A percentile compares a stretch with the other conserved stretches of the same genome.
Conservation (phyloP, 2,329 filamentous ascomycete genomes). For the Ceratocystis smalleyi region DNA sequence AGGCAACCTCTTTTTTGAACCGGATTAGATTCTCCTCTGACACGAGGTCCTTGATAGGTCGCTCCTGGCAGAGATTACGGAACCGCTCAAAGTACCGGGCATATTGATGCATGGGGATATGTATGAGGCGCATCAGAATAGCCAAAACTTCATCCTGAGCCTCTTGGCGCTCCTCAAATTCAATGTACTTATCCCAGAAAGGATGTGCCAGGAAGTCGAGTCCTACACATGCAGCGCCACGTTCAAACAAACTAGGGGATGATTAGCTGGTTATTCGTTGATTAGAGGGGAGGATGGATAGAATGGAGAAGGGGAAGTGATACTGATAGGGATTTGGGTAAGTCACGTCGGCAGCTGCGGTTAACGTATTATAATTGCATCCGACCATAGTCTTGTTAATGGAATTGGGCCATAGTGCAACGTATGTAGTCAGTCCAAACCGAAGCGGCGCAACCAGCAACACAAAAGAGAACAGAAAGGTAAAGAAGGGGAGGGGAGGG, state of each 20-base stretch:
- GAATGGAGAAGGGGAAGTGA: constrained; percentile 21
- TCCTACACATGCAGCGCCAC: constrained; percentile 68
- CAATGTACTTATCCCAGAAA: constrained; percentile 98
- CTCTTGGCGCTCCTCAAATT: constrained; percentile 86
- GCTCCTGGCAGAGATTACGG: constrained; percentile 55
- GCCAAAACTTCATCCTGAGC: constrained; percentile 70
- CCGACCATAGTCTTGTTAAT: neutral
- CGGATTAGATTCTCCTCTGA: constrained; percentile 50
- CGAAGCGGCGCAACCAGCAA: neutral
- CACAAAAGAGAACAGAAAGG: constrained; percentile 20
- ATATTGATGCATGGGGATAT: constrained; percentile 92
- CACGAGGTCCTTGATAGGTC: constrained; percentile 58
- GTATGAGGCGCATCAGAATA: constrained; percentile 66
- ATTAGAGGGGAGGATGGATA: constrained; percentile 21
- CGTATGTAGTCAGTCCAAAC: constrained; percentile 13
- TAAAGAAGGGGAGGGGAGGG: constrained; percentile 18
- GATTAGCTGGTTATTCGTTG: constrained; percentile 1
- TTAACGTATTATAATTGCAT: constrained; percentile 10
- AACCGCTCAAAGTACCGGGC: constrained; percentile 88
- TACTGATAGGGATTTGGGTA: constrained; percentile 15
- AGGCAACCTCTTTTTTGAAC: constrained; percentile 57
- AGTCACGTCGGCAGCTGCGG: constrained; percentile 10
- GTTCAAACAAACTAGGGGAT: constrained; percentile 71
- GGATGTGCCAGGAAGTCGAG: constrained; percentile 88
- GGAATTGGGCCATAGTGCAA: constrained; percentile 8